Percentiles rank a stretch among this genome's conserved stretches.
Evolutionary conservation across 2,329 filamentous ascomycete genomes (phyloP).

Genomic region (Pseudocercospora fuligena): DNA sequence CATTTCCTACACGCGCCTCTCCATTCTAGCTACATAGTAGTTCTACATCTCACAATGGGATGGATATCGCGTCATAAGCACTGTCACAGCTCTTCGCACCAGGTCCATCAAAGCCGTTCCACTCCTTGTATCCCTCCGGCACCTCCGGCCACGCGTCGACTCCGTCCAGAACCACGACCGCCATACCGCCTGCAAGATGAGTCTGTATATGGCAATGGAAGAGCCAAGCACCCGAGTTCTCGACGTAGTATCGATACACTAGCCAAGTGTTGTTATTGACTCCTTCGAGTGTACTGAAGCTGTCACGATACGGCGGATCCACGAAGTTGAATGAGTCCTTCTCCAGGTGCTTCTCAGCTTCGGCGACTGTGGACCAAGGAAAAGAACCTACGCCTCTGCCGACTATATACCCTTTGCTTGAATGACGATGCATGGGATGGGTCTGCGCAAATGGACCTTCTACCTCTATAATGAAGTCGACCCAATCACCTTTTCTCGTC

Average conservation of each 20-base stretch:
- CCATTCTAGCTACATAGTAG: too few relatives aligned
- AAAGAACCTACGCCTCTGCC: slow-evolving; percentile 56
- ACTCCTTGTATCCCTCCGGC: slow-evolving; percentile 26
- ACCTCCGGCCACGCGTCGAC: slow-evolving; percentile 47
- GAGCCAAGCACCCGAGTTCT: slow-evolving; percentile 53
- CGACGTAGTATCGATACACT: slow-evolving; percentile 51
- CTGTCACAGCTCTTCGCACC: neutral
- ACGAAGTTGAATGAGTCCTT: slow-evolving; percentile 59
- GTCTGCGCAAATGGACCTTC: slow-evolving; percentile 34
- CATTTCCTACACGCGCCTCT: neutral
- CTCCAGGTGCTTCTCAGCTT: slow-evolving; percentile 46
- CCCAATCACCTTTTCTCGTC: slow-evolving; percentile 40
- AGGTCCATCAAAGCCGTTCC: neutral
- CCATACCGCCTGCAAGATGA: slow-evolving; percentile 55
- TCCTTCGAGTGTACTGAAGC: slow-evolving; percentile 36
- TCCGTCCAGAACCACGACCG: slow-evolving; percentile 54
- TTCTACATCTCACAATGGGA: too few relatives aligned
- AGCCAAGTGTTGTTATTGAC: slow-evolving; percentile 42
- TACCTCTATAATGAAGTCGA: slow-evolving; percentile 39
- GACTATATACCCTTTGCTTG: slow-evolving; percentile 63
- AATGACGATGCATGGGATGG: slow-evolving; percentile 70
- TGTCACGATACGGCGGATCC: slow-evolving; percentile 61
- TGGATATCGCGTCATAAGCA: neutral
- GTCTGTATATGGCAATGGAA: slow-evolving; percentile 57
- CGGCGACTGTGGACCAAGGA: slow-evolving; percentile 58